Evolutionary conservation across 495 filamentous ascomycete genomes (phyloP), one percentile per base, ranked within the genome.

Genomic region (Opeltia flavorubescens): DNA sequence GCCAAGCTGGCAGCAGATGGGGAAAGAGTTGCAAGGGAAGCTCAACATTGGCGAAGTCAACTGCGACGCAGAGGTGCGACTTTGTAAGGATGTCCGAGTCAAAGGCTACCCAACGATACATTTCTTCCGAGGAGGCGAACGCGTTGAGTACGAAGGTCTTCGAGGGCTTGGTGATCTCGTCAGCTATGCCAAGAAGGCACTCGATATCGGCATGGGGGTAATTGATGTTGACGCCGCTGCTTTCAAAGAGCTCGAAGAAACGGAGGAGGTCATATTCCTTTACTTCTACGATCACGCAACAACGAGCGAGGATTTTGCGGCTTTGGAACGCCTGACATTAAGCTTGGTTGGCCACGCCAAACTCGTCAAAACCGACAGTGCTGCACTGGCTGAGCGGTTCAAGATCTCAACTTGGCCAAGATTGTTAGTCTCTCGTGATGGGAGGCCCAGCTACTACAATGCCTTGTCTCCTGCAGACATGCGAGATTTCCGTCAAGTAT

Each of bases 261-360:
- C 80, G 44, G 83, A 95, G 54, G 89, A 95, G 47, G 91, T 98
- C 50, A 80, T 95, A 36, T 98, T 98, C 60, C 62, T 95, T 54
- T 98, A 95, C 65, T 89, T 96, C 62, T 96, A 94, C 62, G 93
- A 98, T 58, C 78, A 91, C 47, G 91, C 91, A 24, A 95, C 91
- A 2, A 89, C 86, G 0, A 75, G 66, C 46, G 91, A 98, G 62
- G 91, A 98, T 64, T 94, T 96, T 59, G 67, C 68, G 52, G 88
- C 89, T 17, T 65, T 98, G 47, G 89, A 96, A 35, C 80, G 88
- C 17, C 62, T 96, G 23, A 83, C 84, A 6, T 70, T 95, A 24
- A 84, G 76, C 55, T 72, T 96, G 30, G 84, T 96, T 48, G 93
- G 93, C 15, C 88, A 86, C 56, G 93, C 86, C 23, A 86, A 83